Evolutionary conservation across 805 yeast genomes (phyloP).

Genomic region (Spathaspora passalidarum): DNA sequence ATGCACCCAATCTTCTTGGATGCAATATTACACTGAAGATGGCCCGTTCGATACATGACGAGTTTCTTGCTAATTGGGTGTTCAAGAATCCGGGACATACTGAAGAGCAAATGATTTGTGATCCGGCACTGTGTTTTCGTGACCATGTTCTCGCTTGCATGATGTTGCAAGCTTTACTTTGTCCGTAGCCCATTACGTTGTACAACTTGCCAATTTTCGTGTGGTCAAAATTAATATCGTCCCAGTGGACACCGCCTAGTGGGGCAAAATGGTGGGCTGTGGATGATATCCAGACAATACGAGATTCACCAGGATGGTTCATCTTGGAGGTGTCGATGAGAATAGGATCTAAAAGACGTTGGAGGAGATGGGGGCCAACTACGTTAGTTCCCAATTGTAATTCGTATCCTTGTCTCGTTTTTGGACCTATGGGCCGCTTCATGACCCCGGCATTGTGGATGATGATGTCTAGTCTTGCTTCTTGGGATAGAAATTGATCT

Average conservation of each 20-base stretch:
- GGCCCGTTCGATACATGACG: background rate
- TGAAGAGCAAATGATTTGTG: constrained; percentile 28
- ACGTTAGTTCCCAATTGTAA: constrained; percentile 30
- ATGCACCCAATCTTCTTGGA: constrained; percentile 37
- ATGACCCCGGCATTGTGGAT: constrained; percentile 28
- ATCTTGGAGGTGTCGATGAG: constrained; percentile 22
- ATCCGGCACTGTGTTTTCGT: constrained; percentile 17
- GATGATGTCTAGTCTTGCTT: constrained; percentile 17
- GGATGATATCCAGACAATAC: constrained; percentile 48
- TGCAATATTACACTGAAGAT: constrained; percentile 12
- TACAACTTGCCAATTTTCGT: constrained; percentile 5
- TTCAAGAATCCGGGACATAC: constrained; percentile 41
- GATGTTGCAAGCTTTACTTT: constrained; percentile 41
- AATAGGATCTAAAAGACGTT: constrained; percentile 9
- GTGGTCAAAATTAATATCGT: constrained; percentile 25
- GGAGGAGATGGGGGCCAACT: constrained; percentile 9
- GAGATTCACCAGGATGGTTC: constrained; percentile 8
- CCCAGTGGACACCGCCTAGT: constrained; percentile 31
- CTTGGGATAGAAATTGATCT: constrained; percentile 15
- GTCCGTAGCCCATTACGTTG: constrained; percentile 28
- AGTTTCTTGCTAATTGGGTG: constrained; percentile 30
- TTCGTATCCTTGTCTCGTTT: constrained; percentile 37
- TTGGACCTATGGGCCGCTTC: constrained; percentile 17
- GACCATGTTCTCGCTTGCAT: constrained; percentile 37
- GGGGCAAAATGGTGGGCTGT: constrained; percentile 28